Evolutionary conservation across 139 green algal species (phyloP).

Genomic region (Pseudopediastrum boryanum): DNA sequence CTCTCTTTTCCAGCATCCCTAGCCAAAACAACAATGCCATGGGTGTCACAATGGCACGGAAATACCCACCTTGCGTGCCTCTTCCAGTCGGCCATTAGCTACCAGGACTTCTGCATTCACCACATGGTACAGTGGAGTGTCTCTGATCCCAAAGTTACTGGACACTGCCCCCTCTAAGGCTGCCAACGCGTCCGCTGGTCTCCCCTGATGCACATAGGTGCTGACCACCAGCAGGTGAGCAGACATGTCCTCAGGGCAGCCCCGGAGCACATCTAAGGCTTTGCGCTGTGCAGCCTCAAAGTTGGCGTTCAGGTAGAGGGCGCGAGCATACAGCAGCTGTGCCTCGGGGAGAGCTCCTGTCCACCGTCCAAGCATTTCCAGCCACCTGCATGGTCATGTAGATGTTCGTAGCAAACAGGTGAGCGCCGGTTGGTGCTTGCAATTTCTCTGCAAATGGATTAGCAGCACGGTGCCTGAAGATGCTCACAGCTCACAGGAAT

Average conservation of each 20-base stretch:
- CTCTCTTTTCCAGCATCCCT: no score
- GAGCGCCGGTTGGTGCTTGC: no score
- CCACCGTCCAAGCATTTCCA: conserved; percentile 46
- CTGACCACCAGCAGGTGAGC: conserved; percentile 68
- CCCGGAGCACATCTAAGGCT: conserved; percentile 55
- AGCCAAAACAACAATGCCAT: no score
- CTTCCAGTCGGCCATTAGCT: conserved; percentile 54
- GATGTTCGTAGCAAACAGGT: no score
- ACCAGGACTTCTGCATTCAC: conserved; percentile 62
- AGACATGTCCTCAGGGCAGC: conserved; percentile 43
- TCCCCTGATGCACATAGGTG: conserved; percentile 59
- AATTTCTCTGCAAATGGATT: no score
- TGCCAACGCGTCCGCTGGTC: conserved; percentile 41
- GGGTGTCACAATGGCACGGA: no score
- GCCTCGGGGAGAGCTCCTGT: conserved; percentile 16
- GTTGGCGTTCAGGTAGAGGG: conserved; percentile 62
- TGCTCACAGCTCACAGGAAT: no score
- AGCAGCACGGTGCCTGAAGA: no score
- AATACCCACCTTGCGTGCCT: conserved; percentile 59
- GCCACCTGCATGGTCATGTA: conserved; percentile 37
- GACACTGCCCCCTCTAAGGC: conserved; percentile 64
- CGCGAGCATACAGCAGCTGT: conserved; percentile 60
- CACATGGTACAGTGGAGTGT: conserved; percentile 68
- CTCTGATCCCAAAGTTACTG: conserved; percentile 63
- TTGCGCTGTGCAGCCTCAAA: conserved; percentile 63